Conservation (phyloP, 345 rosid genomes). For the Dipteronia sinensis region DNA sequence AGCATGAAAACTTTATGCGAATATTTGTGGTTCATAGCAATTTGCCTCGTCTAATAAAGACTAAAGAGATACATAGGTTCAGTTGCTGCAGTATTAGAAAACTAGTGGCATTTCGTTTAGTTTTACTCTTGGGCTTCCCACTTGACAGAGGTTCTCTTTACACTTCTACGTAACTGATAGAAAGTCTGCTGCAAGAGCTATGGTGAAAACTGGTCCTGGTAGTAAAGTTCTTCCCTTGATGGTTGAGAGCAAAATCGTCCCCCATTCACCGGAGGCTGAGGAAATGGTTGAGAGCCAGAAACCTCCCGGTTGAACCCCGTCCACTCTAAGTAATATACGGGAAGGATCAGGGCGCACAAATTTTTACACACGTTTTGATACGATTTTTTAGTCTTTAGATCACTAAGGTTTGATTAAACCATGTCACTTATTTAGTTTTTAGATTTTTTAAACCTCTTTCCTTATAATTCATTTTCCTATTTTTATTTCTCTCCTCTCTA, state of each 20-base stretch:
- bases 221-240: constrained; percentile 52
- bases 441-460: too few species aligned
- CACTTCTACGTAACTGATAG: constrained; percentile 54
- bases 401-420: too few species aligned
- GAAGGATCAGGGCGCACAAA: too few species aligned
- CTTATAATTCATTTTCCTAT: too few species aligned
- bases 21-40: too few species aligned
- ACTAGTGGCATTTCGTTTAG: background rate
- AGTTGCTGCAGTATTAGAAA: background rate
- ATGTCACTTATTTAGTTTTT: too few species aligned
- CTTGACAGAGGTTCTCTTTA: constrained; percentile 52
- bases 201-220: constrained; percentile 51
- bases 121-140: constrained; percentile 15
- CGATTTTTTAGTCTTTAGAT: too few species aligned
- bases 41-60: too few species aligned
- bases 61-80: too few species aligned
- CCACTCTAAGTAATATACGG: background rate
- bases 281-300: constrained; percentile 52
- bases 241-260: constrained; percentile 47
- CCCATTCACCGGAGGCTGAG: constrained; percentile 35
- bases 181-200: constrained; percentile 46
- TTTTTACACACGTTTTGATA: too few species aligned
- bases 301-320: constrained; percentile 39
- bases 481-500: too few species aligned
- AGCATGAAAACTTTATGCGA: too few species aligned